These are phyloP conservation scores for Annona squamosa DNA, from an alignment of 164 flowering plant genomes.

Conservation along the genomic window DNA sequence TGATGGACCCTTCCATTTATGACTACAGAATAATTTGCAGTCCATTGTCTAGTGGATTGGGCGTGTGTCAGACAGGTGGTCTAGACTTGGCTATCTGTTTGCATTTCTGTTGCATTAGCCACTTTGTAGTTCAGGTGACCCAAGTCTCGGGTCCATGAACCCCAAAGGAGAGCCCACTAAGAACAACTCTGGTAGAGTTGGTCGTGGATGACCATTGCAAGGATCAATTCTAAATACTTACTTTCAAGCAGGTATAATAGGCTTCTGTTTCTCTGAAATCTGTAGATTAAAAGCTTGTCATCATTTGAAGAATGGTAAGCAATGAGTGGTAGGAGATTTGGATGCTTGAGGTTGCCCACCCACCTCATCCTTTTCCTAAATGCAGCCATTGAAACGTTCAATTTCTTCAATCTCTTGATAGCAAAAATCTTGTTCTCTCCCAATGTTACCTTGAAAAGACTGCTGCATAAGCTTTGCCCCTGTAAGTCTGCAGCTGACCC, in stretches of 20 bases:
- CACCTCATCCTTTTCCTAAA: conserved; percentile 34
- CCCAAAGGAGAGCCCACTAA: neutral
- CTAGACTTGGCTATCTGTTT: too few species aligned
- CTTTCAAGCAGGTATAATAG: conserved; percentile 40
- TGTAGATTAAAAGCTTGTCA: conserved; percentile 49
- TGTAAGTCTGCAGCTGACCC: conserved; percentile 41
- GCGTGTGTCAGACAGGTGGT: neutral
- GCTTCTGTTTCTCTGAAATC: conserved; percentile 48
- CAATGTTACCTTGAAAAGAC: conserved; percentile 48
- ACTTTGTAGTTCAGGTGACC: neutral
- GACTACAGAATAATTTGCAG: neutral
- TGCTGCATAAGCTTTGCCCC: conserved; percentile 41
- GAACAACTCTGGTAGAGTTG: neutral
- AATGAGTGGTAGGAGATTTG: conserved; percentile 43
- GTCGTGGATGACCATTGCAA: neutral
- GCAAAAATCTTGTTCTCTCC: conserved; percentile 32
- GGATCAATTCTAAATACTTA: conserved; percentile 16
- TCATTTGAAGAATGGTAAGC: conserved; percentile 35
- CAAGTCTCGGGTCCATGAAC: neutral
- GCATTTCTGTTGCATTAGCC: neutral
- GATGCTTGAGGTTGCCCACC: conserved; percentile 49
- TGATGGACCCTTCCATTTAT: neutral
- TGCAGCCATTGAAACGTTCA: conserved; percentile 34
- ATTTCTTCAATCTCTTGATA: conserved; percentile 53
- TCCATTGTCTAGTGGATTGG: neutral